Conservation (phyloP, 2,329 filamentous ascomycete genomes). For the Clonostachys rhizophaga region DNA sequence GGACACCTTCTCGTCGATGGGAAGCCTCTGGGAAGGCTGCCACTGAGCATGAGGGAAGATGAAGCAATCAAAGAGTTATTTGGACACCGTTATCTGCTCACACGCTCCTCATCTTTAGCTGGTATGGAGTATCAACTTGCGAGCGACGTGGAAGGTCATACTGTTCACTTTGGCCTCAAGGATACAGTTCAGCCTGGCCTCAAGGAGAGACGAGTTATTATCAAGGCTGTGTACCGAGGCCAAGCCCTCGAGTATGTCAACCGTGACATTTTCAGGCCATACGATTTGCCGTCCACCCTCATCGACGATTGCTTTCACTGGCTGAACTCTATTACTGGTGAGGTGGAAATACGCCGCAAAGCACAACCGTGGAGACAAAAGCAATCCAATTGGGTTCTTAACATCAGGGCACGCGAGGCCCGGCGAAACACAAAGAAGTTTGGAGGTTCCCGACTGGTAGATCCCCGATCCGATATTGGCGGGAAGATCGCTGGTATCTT, state of each 20-base stretch:
- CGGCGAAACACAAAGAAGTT: neutral
- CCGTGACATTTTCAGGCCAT: constrained; percentile 15
- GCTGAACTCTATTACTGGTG: neutral
- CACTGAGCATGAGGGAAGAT: constrained; percentile 39
- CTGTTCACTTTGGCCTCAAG: constrained; percentile 45
- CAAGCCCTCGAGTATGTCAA: constrained; percentile 32
- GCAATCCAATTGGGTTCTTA: neutral
- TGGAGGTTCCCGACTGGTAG: neutral
- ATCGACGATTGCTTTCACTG: neutral
- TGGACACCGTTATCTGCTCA: constrained; percentile 42
- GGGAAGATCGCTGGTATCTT: neutral
- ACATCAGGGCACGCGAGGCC: neutral
- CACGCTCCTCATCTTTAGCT: constrained; percentile 41
- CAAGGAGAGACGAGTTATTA: constrained; percentile 31
- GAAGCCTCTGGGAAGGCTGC: constrained; percentile 37
- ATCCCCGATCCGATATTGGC: neutral
- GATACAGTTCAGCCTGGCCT: no score
- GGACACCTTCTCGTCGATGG: constrained; percentile 28
- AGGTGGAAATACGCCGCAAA: neutral
- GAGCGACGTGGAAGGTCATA: constrained; percentile 11
- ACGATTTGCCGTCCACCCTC: neutral
- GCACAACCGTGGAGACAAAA: neutral
- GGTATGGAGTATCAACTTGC: constrained; percentile 46
- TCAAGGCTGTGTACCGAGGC: constrained; percentile 13
- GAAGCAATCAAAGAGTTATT: constrained; percentile 44